phyloP scores from a whole-genome alignment of 2,329 filamentous ascomycete genomes.

The Nectriaceae sp. region DNA sequence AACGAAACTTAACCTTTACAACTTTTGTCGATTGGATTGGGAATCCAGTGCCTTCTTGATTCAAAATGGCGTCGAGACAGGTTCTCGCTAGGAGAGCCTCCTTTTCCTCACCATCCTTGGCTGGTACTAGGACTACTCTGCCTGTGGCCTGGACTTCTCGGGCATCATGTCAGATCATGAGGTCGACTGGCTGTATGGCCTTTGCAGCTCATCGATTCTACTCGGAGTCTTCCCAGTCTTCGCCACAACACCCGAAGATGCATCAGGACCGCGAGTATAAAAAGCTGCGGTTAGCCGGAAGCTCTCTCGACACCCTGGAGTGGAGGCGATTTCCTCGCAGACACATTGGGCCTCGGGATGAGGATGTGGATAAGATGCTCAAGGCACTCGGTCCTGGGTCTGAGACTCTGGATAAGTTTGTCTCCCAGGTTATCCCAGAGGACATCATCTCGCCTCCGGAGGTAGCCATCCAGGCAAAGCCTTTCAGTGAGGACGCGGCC shows the following conservation, averaged over 20 bases:
- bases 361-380: constrained; percentile 76
- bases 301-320: constrained; percentile 24
- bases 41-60: not conserved
- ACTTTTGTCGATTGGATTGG: not conserved
- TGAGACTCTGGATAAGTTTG: constrained; percentile 76
- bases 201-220: too few relatives aligned
- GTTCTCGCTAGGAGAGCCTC: constrained; percentile 23
- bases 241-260: too few relatives aligned
- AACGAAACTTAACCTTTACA: not conserved
- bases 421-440: constrained; percentile 78
- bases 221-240: too few relatives aligned
- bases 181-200: too few relatives aligned
- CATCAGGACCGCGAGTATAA: constrained; percentile 23
- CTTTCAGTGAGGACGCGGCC: constrained; percentile 48
- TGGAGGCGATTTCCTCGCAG: constrained; percentile 64
- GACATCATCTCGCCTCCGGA: constrained; percentile 61
- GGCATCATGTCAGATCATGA: too few relatives aligned
- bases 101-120: constrained; percentile 15
- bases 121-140: constrained; percentile 6
- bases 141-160: not conserved
- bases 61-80: constrained; percentile 30
- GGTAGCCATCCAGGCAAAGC: constrained; percentile 46
- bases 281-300: constrained; percentile 22
- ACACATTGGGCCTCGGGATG: constrained; percentile 81
- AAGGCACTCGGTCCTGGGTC: constrained; percentile 74